Base-by-base conservation (phyloP, 2,329 filamentous ascomycete species). In the Botrytis cinerea region DNA sequence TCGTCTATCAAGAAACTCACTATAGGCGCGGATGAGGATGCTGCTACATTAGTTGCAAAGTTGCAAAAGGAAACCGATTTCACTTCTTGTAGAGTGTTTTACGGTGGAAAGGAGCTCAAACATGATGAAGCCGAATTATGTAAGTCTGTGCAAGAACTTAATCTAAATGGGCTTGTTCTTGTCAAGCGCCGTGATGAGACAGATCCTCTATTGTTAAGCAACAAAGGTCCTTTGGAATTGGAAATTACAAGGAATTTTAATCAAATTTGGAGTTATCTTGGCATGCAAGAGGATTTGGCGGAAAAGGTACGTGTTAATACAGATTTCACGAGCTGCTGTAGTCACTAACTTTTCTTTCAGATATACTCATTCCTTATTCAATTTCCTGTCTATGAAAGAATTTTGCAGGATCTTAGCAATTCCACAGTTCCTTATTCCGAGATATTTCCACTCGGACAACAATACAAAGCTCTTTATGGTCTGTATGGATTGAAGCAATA, bases 181-280 rank as follows among this genome's bases (percentile, higher is more conserved):
- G 86, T 94, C 62, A 91, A 89, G 77, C 86, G 86, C 25, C 87
- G 89, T 61, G 85, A 87, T 32, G 85, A 86, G 22, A 79, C 82
- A 0, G 80, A 83, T 14, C 82, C 84, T 73, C 80, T 85, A 40
- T 83, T 86, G 70, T 85, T 84, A 75, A 86, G 82, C 70, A 89
- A 84, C 68, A 87, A 84, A 64, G 90, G 84, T 75, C 87, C 84
- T 51, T 87, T 98, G 4, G 94, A 98, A 80, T 86, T 89, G 20
- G 93, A 95, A 78, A 90, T 98, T 35, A 84, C 96, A 77, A 87
- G 90, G 73, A 93, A 97, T 81, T 97, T 97, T 79, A 88, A 93
- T 71, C 90, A 95, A 75, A 83, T 99, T 38, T 97, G 96, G 86
- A 88, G 89, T 61, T 92, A 95, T 78, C 86, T 98, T 71, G 89